Conservation (phyloP, 1,284 basidiomycete genomes). For the Hemileia vastatrix region DNA sequence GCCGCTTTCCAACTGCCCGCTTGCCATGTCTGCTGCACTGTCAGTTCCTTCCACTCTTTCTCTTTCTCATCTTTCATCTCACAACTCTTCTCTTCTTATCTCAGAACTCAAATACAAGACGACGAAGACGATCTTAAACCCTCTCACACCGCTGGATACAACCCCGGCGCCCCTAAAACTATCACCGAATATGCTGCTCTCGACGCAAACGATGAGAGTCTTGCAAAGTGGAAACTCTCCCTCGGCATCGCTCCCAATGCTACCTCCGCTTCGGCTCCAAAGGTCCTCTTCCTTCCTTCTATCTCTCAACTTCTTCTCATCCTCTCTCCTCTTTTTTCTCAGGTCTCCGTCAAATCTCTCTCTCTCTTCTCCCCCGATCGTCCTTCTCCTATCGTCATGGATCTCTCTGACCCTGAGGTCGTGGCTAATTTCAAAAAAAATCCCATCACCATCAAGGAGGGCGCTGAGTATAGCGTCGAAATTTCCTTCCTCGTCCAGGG, state of each 20-base stretch:
- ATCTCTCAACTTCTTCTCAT: not conserved
- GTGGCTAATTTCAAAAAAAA: conserved; percentile 50
- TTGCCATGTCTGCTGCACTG: too few relatives aligned
- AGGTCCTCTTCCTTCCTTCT: conserved; percentile 29
- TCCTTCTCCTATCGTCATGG: conserved; percentile 47
- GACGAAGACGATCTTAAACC: conserved; percentile 29
- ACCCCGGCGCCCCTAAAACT: conserved; percentile 47
- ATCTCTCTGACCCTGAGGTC: conserved; percentile 46
- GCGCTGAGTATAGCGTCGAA: conserved; percentile 63
- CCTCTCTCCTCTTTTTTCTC: not conserved
- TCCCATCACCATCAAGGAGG: conserved; percentile 55
- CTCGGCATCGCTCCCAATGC: conserved; percentile 63
- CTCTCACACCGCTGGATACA: conserved; percentile 43
- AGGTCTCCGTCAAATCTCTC: conserved; percentile 34
- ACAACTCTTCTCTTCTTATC: too few relatives aligned
- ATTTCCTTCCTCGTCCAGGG: conserved; percentile 72
- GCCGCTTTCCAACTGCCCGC: too few relatives aligned
- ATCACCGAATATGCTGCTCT: conserved; percentile 53
- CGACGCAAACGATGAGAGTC: conserved; percentile 72
- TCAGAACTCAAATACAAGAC: too few relatives aligned
- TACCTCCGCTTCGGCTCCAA: conserved; percentile 40
- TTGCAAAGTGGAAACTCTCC: conserved; percentile 74
- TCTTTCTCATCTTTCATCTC: too few relatives aligned
- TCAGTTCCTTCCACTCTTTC: too few relatives aligned
- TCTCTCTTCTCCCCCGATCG: conserved; percentile 49